phyloP scores from a whole-genome alignment of 257 asterid species.

The Solanum gandarillasii region DNA sequence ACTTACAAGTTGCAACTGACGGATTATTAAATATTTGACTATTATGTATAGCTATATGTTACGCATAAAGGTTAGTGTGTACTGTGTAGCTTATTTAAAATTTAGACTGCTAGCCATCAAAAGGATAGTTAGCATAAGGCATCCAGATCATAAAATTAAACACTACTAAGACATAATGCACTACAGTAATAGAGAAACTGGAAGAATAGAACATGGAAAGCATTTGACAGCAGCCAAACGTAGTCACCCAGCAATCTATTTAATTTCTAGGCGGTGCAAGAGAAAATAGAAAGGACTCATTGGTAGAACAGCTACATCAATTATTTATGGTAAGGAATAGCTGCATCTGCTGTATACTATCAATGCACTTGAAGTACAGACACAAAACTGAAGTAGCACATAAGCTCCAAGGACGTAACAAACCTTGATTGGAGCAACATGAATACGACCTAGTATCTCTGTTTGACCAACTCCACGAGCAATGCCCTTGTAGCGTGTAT shows the following conservation, averaged over 20 bases:
- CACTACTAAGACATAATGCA: neutral
- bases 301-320: neutral
- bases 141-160: neutral
- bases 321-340: neutral
- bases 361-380: neutral
- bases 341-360: neutral
- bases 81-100: neutral
- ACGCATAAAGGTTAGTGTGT: neutral
- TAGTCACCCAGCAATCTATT: neutral
- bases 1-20: neutral
- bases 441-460: constrained; percentile 92
- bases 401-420: neutral
- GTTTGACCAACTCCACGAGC: constrained; percentile 98
- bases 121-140: neutral
- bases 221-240: neutral
- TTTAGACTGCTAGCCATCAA: neutral
- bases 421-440: constrained; percentile 98
- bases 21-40: neutral
- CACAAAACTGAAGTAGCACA: neutral
- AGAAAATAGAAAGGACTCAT: neutral
- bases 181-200: neutral
- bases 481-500: constrained; percentile 85
- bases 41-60: neutral
- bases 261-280: neutral
- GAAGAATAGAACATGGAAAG: neutral